These are phyloP conservation scores for Aureobasidium sp. DNA, from an alignment of 2,329 filamentous ascomycete species.

Conservation along the genomic window DNA sequence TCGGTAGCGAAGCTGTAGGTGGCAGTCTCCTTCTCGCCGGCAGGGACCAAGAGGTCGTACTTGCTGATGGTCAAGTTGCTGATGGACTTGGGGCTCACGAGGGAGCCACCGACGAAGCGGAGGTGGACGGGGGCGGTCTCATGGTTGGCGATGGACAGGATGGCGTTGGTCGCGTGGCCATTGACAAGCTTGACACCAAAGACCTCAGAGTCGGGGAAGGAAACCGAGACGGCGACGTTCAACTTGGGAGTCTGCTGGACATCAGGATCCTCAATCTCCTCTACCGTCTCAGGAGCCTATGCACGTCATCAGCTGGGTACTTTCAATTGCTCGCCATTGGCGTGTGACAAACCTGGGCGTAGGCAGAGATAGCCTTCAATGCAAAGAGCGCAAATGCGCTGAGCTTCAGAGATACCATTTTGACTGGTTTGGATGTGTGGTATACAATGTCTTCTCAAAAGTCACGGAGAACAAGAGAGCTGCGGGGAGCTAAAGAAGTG, in stretches of 20 bases:
- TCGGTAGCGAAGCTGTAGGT: conserved; percentile 82
- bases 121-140: conserved; percentile 69
- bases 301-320: neutral
- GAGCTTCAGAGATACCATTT: conserved; percentile 66
- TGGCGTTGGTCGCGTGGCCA: conserved; percentile 71
- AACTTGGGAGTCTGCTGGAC: conserved; percentile 42
- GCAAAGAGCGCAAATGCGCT: conserved; percentile 64
- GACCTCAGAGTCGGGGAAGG: conserved; percentile 62
- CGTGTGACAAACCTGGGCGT: neutral
- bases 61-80: conserved; percentile 75
- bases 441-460: neutral
- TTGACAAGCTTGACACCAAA: conserved; percentile 96
- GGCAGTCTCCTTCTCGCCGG: conserved; percentile 65
- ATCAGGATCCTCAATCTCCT: conserved; percentile 44
- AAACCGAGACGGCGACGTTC: conserved; percentile 46
- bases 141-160: conserved; percentile 76
- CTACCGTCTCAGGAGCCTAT: conserved; percentile 38
- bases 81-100: conserved; percentile 56
- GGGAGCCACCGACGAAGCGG: conserved; percentile 64
- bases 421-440: neutral
- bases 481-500: neutral
- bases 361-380: conserved; percentile 54
- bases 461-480: neutral
- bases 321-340: neutral
- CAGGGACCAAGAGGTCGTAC: conserved; percentile 64